These are phyloP conservation scores for Mycena sp. DNA, from an alignment of 1,284 basidiomycete species.

Conservation along the genomic window DNA sequence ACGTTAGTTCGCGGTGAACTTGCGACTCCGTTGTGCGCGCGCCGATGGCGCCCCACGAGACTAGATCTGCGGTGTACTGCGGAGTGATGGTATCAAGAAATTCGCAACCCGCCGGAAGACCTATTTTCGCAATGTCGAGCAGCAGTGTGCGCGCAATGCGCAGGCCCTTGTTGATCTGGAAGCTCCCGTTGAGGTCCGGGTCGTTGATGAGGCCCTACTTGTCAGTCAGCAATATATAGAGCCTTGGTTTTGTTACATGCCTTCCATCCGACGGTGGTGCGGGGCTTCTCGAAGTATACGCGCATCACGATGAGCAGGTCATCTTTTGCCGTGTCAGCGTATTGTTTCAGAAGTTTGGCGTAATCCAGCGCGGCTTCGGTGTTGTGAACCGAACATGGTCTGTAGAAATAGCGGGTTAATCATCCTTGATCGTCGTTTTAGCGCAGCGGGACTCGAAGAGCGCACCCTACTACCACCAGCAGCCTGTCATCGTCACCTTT, in stretches of 20 bases:
- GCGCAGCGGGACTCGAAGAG: no score
- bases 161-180: constrained; percentile 85
- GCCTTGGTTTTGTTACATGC: no score
- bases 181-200: constrained; percentile 85
- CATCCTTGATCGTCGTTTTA: no score
- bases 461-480: constrained; percentile 85
- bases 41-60: constrained; percentile 98
- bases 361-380: constrained; percentile 87
- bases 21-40: constrained; percentile 97
- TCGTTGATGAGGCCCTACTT: constrained; percentile 90
- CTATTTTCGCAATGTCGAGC: constrained; percentile 87
- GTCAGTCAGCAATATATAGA: not conserved
- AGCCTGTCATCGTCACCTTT: constrained; percentile 90
- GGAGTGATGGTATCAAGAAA: constrained; percentile 88
- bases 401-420: no score
- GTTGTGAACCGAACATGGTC: constrained; percentile 94
- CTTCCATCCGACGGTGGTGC: constrained; percentile 99
- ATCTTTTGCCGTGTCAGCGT: constrained; percentile 83
- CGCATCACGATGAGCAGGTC: constrained; percentile 97
- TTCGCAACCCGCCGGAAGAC: constrained; percentile 89
- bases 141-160: constrained; percentile 91
- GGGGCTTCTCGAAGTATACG: constrained; percentile 96
- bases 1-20: constrained; percentile 89
- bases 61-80: constrained; percentile 95
- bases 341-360: constrained; percentile 80